phyloP scores from a whole-genome alignment of 331 rosid species.

The Malus hybrid region DNA sequence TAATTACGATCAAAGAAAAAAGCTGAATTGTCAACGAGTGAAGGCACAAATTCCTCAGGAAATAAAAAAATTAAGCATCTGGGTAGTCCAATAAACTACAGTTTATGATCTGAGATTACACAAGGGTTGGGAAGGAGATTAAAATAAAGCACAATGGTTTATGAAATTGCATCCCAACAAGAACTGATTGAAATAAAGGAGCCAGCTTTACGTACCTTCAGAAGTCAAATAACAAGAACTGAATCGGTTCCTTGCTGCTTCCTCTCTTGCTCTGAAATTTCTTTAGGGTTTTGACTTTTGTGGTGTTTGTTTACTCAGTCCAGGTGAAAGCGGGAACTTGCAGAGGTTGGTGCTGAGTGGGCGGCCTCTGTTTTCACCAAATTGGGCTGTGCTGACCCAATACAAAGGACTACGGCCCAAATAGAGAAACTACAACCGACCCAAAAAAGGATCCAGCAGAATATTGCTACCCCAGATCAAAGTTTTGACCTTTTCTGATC shows the following conservation, averaged over 20 bases:
- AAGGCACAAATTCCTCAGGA: neutral
- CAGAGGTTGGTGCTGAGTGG: neutral
- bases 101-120: too few relatives aligned
- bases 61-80: neutral
- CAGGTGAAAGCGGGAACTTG: neutral
- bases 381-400: neutral
- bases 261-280: neutral
- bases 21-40: neutral
- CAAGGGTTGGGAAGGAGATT: neutral
- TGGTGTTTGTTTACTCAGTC: neutral
- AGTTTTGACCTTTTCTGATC: too few relatives aligned
- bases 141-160: neutral
- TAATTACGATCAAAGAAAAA: neutral
- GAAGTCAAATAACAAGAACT: neutral
- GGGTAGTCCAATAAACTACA: neutral
- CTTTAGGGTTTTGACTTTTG: neutral
- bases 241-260: neutral
- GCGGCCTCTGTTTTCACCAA: neutral
- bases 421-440: too few relatives aligned
- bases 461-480: too few relatives aligned
- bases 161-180: neutral
- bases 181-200: neutral
- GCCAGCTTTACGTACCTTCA: neutral
- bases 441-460: too few relatives aligned
- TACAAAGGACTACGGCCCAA: neutral